phyloP scores from a whole-genome alignment of 1,284 basidiomycete species.

The Leccinum pachyderme region DNA sequence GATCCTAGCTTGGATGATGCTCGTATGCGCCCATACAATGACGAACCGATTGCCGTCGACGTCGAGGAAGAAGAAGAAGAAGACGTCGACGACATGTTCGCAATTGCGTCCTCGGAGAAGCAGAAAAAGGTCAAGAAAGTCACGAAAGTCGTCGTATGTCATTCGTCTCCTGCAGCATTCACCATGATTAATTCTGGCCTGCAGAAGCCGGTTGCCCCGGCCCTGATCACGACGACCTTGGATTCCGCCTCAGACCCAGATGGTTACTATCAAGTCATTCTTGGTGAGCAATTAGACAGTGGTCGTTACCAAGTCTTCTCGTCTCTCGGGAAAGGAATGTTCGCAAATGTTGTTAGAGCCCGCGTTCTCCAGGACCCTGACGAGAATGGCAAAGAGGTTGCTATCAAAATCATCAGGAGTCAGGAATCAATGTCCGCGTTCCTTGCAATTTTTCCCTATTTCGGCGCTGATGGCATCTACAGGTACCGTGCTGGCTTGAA shows the following conservation, averaged over 20 bases:
- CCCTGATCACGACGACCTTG: constrained; percentile 65
- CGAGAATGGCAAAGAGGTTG: constrained; percentile 80
- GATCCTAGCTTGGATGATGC: constrained; percentile 88
- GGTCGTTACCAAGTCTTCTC: constrained; percentile 95
- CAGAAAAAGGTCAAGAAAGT: constrained; percentile 58
- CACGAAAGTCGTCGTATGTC: constrained; percentile 49
- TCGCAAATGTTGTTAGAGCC: constrained; percentile 93
- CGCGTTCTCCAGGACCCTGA: constrained; percentile 74
- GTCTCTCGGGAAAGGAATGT: constrained; percentile 97
- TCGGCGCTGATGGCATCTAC: constrained; percentile 11
- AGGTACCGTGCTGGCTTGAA: constrained; percentile 96
- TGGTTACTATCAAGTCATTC: constrained; percentile 93
- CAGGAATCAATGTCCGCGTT: constrained; percentile 92
- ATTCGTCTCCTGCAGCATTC: not conserved
- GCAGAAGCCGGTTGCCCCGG: constrained; percentile 56
- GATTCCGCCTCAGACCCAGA: constrained; percentile 85
- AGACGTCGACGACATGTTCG: constrained; percentile 90
- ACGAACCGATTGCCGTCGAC: constrained; percentile 38
- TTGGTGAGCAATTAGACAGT: constrained; percentile 92
- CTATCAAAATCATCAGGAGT: constrained; percentile 95
- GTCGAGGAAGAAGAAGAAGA: constrained; percentile 71
- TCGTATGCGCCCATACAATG: constrained; percentile 59
- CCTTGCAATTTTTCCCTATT: constrained; percentile 4
- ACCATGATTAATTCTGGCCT: constrained; percentile 14
- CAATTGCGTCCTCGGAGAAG: constrained; percentile 56